A percentile compares a stretch with the other conserved stretches of the same genome.
Conservation (phyloP, 2,329 filamentous ascomycete species). For the Camillea tinctor region DNA sequence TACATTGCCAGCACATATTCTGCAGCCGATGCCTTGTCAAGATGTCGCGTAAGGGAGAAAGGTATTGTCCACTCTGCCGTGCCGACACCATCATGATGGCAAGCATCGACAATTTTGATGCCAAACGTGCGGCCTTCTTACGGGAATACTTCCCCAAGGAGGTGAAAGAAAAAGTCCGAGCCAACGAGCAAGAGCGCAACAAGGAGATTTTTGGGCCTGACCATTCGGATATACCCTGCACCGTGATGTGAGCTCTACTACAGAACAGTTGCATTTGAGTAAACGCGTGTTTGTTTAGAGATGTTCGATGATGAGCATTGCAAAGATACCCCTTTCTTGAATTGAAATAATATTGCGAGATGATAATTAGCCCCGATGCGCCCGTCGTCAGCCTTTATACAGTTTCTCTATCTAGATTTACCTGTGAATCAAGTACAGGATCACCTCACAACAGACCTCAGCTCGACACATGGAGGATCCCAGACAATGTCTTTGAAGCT, state of each 20-base stretch:
- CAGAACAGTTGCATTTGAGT: neutral
- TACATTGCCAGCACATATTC: conserved; percentile 74
- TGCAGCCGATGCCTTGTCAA: conserved; percentile 82
- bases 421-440: too few species aligned
- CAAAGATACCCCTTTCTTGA: neutral
- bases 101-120: conserved; percentile 69
- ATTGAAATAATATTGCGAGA: neutral
- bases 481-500: conserved; percentile 37
- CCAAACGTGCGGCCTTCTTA: conserved; percentile 65
- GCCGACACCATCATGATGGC: conserved; percentile 69
- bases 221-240: conserved; percentile 60
- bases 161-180: conserved; percentile 63
- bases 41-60: conserved; percentile 69
- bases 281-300: neutral
- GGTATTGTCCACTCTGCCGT: conserved; percentile 74
- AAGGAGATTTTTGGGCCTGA: conserved; percentile 68
- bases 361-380: too few species aligned
- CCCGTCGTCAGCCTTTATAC: too few species aligned
- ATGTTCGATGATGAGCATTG: neutral
- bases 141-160: conserved; percentile 74
- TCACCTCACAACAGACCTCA: conserved; percentile 31
- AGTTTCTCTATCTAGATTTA: too few species aligned
- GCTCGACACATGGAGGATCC: conserved; percentile 36
- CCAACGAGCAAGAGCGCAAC: conserved; percentile 74
- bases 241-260: conserved; percentile 50